Evolutionary conservation across 164 flowering plant genomes (phyloP).

Genomic region (Dillenia suffruticosa): DNA sequence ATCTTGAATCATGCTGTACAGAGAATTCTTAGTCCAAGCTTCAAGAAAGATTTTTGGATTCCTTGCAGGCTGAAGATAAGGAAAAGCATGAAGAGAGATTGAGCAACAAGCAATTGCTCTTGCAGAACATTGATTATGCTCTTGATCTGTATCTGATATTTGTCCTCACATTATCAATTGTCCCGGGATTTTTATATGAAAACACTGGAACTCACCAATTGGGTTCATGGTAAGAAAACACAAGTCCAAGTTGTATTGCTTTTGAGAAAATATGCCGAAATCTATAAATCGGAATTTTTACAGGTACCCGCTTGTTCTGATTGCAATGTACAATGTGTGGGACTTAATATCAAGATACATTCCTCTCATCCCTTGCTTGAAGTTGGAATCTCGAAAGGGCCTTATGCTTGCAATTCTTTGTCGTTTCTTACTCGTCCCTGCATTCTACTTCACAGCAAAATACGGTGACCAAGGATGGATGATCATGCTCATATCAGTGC

Average conservation of each 20-base stretch:
- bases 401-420: slow-evolving; percentile 34
- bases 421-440: slow-evolving; percentile 49
- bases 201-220: slow-evolving; percentile 50
- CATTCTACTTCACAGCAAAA: slow-evolving; percentile 58
- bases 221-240: slow-evolving; percentile 41
- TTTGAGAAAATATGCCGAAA: too few species aligned
- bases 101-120: slow-evolving; percentile 37
- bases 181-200: slow-evolving; percentile 61
- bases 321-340: slow-evolving; percentile 47
- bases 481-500: slow-evolving; percentile 47
- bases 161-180: slow-evolving; percentile 52
- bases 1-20: not conserved
- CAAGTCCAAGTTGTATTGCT: too few species aligned
- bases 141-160: slow-evolving; percentile 44
- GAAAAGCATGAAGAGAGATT: slow-evolving; percentile 21
- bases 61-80: slow-evolving; percentile 22
- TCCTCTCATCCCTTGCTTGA: slow-evolving; percentile 33
- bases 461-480: slow-evolving; percentile 70
- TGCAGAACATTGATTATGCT: slow-evolving; percentile 44
- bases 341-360: slow-evolving; percentile 50
- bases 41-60: not conserved
- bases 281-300: not conserved
- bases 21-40: not conserved
- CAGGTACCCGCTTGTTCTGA: slow-evolving; percentile 56
- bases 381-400: slow-evolving; percentile 42